A percentile compares a stretch with the other conserved stretches of the same genome.
Conservation (phyloP, 345 rosid species). For the Mangifera indica region DNA sequence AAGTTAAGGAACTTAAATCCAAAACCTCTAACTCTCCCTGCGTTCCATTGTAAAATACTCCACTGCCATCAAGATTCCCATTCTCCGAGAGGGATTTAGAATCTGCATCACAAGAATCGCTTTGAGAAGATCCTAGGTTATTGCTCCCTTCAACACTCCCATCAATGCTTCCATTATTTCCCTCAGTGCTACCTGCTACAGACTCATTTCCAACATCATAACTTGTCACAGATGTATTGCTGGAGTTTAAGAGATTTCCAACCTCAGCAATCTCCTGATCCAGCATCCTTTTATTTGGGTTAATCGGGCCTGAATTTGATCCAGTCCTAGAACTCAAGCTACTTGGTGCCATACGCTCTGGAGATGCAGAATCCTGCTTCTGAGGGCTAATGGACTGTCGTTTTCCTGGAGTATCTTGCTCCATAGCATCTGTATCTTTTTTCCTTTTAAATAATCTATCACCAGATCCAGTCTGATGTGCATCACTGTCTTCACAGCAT, state of each 20-base stretch:
- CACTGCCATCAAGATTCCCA: conserved; percentile 16
- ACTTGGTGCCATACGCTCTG: conserved; percentile 18
- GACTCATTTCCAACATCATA: conserved; percentile 42
- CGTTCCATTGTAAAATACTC: conserved; percentile 28
- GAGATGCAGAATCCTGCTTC: conserved; percentile 30
- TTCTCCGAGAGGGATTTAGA: conserved; percentile 32
- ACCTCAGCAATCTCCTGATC: conserved; percentile 11
- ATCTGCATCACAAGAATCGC: conserved; percentile 51
- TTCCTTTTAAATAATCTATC: conserved; percentile 47
- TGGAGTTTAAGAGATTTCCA: conserved; percentile 32
- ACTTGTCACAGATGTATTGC: conserved; percentile 24
- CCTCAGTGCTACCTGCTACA: conserved; percentile 37
- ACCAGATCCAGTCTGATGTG: conserved; percentile 27
- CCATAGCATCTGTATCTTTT: conserved; percentile 24
- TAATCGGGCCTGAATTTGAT: conserved; percentile 7
- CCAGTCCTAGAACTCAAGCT: conserved; percentile 15
- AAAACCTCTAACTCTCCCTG: conserved; percentile 49
- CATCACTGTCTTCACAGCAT: conserved; percentile 30
- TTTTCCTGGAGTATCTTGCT: conserved; percentile 29
- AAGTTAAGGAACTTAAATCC: conserved; percentile 28
- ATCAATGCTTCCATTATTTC: conserved; percentile 33
- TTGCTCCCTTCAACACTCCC: conserved; percentile 44
- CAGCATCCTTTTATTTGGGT: conserved; percentile 3
- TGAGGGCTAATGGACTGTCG: conserved; percentile 33
- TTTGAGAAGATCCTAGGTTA: conserved; percentile 32